Percentiles rank a stretch among this genome's conserved stretches.
phyloP scores from a whole-genome alignment of 1,284 basidiomycete species.

The Rhodotorula sp. region DNA sequence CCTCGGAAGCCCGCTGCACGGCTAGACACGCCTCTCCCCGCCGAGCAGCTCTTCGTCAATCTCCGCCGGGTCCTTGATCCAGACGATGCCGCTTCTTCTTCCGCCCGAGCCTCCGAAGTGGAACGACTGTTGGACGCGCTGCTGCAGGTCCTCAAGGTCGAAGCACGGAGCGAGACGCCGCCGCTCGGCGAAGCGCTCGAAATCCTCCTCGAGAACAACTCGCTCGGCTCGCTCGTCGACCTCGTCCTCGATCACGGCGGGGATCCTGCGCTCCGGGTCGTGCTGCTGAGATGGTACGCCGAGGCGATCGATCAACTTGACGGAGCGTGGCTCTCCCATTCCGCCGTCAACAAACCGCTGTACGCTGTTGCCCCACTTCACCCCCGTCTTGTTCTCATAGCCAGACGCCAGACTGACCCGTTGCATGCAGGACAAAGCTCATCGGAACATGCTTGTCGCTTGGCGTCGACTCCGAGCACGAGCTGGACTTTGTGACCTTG shows the following conservation, averaged over 20 bases:
- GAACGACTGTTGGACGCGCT: constrained; percentile 15
- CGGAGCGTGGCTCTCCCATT: constrained; percentile 85
- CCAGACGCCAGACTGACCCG: constrained; percentile 63
- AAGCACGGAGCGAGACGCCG: neutral
- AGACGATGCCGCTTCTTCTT: neutral
- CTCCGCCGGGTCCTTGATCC: constrained; percentile 3
- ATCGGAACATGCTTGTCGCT: neutral
- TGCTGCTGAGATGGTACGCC: constrained; percentile 76
- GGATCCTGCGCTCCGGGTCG: constrained; percentile 65
- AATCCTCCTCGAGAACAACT: constrained; percentile 84
- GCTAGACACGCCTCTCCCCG: neutral
- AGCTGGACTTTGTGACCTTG: constrained; percentile 55
- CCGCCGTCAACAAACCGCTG: constrained; percentile 55
- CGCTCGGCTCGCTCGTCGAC: constrained; percentile 77
- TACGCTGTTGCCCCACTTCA: neutral
- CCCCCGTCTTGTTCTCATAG: neutral
- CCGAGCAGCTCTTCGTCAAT: neutral
- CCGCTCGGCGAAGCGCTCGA: constrained; percentile 73
- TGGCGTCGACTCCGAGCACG: constrained; percentile 63
- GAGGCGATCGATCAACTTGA: constrained; percentile 85
- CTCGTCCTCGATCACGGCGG: constrained; percentile 63
- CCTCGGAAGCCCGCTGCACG: constrained; percentile 16
- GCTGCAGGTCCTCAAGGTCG: neutral
- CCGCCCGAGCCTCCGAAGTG: neutral
- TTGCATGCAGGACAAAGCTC: constrained; percentile 78